A percentile compares a stretch with the other conserved stretches of the same genome.
Evolutionary conservation across 1,284 basidiomycete species (phyloP).

Genomic region (Leccinum solheimii): DNA sequence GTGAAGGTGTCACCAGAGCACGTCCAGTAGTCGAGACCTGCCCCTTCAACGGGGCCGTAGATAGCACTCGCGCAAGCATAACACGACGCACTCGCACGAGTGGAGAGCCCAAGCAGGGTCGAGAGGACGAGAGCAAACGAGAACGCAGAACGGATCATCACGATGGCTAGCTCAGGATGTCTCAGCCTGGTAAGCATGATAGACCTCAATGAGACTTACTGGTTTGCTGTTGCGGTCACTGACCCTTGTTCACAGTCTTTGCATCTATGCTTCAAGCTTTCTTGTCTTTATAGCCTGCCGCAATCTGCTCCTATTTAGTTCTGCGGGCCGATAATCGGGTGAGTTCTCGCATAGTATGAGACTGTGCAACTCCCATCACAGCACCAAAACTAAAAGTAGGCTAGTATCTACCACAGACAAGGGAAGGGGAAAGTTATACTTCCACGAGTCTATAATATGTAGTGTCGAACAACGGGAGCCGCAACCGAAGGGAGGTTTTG

Average conservation of each 20-base stretch:
- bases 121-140: slow-evolving; percentile 3
- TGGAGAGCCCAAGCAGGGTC: slow-evolving; percentile 14
- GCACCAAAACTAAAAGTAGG: neutral
- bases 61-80: slow-evolving; percentile 10
- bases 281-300: neutral
- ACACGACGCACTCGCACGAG: slow-evolving; percentile 4
- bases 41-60: slow-evolving; percentile 8
- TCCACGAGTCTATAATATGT: neutral
- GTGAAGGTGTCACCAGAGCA: slow-evolving; percentile 15
- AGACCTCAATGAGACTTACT: neutral
- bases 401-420: neutral
- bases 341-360: neutral
- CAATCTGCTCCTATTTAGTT: neutral
- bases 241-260: neutral
- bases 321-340: neutral
- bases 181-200: neutral
- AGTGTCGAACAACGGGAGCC: neutral
- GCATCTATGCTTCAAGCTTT: neutral
- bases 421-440: neutral
- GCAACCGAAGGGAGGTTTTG: neutral
- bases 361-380: neutral
- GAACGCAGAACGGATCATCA: slow-evolving; percentile 8
- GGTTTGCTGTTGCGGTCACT: neutral
- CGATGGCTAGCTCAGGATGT: neutral
- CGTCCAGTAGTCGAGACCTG: slow-evolving; percentile 17